phyloP scores from a whole-genome alignment of 2,329 filamentous ascomycete species.

The Nigrograna mackinnonii region DNA sequence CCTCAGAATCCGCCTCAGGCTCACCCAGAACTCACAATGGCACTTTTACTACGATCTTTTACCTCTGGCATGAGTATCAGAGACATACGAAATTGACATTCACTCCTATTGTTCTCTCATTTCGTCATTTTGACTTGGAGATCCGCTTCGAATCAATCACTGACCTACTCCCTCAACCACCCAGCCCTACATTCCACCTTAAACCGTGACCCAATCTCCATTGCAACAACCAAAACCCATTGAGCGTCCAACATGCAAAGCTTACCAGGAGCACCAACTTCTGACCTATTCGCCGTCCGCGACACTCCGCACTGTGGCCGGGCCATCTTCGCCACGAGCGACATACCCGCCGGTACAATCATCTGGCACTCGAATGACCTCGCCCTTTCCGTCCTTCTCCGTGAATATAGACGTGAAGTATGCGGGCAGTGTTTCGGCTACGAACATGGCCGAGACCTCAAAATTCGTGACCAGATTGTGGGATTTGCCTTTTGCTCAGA shows the following conservation, averaged over 20 bases:
- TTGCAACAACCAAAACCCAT: neutral
- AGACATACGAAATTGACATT: conserved; percentile 35
- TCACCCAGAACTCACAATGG: conserved; percentile 19
- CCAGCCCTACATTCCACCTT: neutral
- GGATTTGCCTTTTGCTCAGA: conserved; percentile 49
- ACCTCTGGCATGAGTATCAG: conserved; percentile 27
- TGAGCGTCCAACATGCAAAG: neutral
- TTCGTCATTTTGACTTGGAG: no score
- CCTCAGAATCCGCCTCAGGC: neutral
- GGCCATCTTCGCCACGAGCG: conserved; percentile 46
- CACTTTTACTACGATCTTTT: conserved; percentile 24
- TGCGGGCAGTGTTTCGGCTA: conserved; percentile 53
- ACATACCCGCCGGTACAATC: conserved; percentile 38
- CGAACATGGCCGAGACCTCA: conserved; percentile 46
- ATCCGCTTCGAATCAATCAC: no score
- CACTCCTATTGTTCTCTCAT: conserved; percentile 1
- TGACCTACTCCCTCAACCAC: neutral
- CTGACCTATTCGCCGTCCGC: conserved; percentile 39
- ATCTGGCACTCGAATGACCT: conserved; percentile 43
- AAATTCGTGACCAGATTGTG: conserved; percentile 38
- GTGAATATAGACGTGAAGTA: conserved; percentile 53
- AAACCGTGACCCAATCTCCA: neutral
- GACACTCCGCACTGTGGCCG: conserved; percentile 48
- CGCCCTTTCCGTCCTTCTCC: conserved; percentile 45
- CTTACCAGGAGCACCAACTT: conserved; percentile 17